Base-by-base conservation (phyloP, 2,329 filamentous ascomycete species). In the Diplodia scrobiculata region DNA sequence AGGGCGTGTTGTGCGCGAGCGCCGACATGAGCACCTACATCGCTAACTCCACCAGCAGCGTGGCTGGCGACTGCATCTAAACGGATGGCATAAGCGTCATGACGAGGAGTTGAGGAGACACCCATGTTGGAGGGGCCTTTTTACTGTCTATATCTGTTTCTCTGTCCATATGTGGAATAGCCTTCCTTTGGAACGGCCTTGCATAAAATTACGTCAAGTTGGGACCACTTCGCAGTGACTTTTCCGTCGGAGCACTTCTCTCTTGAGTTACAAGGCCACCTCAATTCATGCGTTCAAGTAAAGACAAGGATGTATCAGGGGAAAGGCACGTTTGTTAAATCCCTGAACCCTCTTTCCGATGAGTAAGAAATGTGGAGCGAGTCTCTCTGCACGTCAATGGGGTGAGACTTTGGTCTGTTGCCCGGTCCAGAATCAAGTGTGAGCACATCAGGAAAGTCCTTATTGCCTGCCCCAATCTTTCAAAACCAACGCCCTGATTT, bases 1-100 rank as follows among this genome's bases (percentile, higher is more conserved):
- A 86, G 78, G 86, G 79, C 0, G 73, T 87, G 10, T 77, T 81
- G 67, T 86, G 84, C 71, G 79, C 74, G 1, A 72, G 74, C 50
- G 75, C 71, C 13, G 58, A 27, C 9, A n/a, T 66, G 21, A 50
- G 29, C 25, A 32, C 48, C 11, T 73, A 73, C 36, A 69, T 82
- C 48, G 79, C 72, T 70, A 78, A 77, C 67, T 66, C 68, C 27
- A 77, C 75, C 0, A 69, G 32, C 13, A 72, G 67, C n/a, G 75
- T 78, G 25, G 66, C 71, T 34, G 76, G 76, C 9, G 67, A 45
- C 19, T 77, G 76, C 38, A 29, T 60, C 21, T 60, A 60, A 59
- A 19, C 3, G 4, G 34, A 36, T 11, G n/a, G n/a, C 29, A 32
- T 32, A 2, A 9, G 29, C 1, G 5, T 32, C 6, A 32, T 32